A percentile compares a stretch with the other conserved stretches of the same genome.
These are phyloP conservation scores for Blastobotrys terrestris DNA, from an alignment of 805 yeast species.

Conservation along the genomic window DNA sequence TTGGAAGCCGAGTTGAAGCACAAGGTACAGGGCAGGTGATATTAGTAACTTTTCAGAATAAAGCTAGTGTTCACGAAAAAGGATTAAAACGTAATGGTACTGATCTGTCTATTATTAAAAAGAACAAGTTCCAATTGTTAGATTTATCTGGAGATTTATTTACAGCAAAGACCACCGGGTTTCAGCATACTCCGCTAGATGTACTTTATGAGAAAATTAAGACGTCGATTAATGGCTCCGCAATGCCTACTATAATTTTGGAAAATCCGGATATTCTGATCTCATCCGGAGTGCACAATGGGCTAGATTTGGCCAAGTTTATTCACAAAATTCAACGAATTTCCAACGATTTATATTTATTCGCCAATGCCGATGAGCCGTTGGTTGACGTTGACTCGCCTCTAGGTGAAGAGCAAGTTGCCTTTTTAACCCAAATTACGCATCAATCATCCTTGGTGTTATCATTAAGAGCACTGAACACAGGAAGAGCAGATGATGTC, in stretches of 20 bases:
- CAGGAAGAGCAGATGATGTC: constrained; percentile 78
- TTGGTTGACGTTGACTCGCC: constrained; percentile 30
- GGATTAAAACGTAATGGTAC: constrained; percentile 7
- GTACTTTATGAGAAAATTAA: constrained; percentile 4
- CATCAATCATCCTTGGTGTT: constrained; percentile 49
- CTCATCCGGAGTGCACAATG: constrained; percentile 35
- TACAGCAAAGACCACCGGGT: constrained; percentile 1
- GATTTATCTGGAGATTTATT: constrained; percentile 17
- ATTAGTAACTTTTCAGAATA: constrained; percentile 13
- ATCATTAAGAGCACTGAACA: constrained; percentile 58
- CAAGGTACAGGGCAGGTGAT: constrained; percentile 3
- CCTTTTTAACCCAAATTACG: constrained; percentile 42
- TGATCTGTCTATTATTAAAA: constrained; percentile 1
- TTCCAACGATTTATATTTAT: constrained; percentile 34
- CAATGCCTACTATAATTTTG: constrained; percentile 33
- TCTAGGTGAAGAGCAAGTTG: constrained; percentile 36
- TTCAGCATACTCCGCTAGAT: constrained; percentile 8
- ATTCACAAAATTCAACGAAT: constrained; percentile 32
- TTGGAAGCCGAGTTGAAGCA: constrained; percentile 5
- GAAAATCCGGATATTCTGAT: constrained; percentile 46
- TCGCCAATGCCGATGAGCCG: constrained; percentile 37
- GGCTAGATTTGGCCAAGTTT: constrained; percentile 33
- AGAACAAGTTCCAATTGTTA: constrained; percentile 5
- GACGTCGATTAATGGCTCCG: not conserved
- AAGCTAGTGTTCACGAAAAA: constrained; percentile 1